Conservation (phyloP, 179 eudicot genomes). For the Carnegiea gigantea region DNA sequence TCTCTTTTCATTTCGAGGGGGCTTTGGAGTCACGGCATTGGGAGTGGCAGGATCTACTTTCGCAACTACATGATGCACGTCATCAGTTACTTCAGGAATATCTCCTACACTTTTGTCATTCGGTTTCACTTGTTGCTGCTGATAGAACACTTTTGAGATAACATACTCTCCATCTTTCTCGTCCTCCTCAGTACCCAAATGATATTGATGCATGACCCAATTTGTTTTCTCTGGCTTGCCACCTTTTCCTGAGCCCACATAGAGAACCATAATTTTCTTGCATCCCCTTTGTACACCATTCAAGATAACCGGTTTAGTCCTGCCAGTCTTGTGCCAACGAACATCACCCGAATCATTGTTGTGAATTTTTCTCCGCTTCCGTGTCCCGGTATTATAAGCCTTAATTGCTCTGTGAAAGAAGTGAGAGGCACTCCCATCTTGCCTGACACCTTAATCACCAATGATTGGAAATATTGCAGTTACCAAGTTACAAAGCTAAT, state of each 20-base stretch:
- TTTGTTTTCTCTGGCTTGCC: constrained; percentile 75
- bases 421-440: constrained; percentile 79
- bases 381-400: constrained; percentile 83
- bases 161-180: constrained; percentile 81
- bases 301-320: constrained; percentile 73
- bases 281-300: constrained; percentile 75
- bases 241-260: constrained; percentile 46
- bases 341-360: constrained; percentile 73
- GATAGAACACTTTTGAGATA: constrained; percentile 75
- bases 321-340: constrained; percentile 97
- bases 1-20: constrained; percentile 46
- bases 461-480: neutral
- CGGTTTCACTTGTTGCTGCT: constrained; percentile 66
- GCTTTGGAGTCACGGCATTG: constrained; percentile 63
- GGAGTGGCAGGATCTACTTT: constrained; percentile 78
- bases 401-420: constrained; percentile 91
- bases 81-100: constrained; percentile 38
- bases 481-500: neutral
- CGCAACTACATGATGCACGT: constrained; percentile 13
- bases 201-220: constrained; percentile 96
- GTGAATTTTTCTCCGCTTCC: constrained; percentile 89
- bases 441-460: constrained; percentile 62
- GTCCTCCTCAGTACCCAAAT: constrained; percentile 72
- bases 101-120: constrained; percentile 46
- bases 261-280: constrained; percentile 93